Base-by-base conservation (phyloP, 176 grass and related monocot genomes). In the Carex cristatella region DNA sequence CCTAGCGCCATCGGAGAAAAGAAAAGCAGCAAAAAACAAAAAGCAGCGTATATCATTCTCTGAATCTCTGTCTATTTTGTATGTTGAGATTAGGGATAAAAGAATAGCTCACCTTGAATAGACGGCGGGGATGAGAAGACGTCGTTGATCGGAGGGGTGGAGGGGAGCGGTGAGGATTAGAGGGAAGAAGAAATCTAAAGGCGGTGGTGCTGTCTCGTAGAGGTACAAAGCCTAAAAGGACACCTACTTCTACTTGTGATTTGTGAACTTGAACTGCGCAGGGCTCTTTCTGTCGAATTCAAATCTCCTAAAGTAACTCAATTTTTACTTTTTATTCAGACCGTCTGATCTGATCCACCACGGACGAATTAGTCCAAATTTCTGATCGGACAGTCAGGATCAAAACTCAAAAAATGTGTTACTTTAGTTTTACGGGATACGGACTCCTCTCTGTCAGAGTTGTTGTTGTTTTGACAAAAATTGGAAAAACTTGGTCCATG, bases 101-200 rank as follows among this genome's bases (percentile, higher is more conserved):
- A 32, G 2, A 14, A 56, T 46, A 53, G 7, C 32, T 53, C 56
- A 69, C 81, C 80, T 69, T 28, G 61, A 67, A 69, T 48, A 3
- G 81, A 65, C 16, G 61, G 23, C 7, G 40, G 27, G 15, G 81
- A 83, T 83, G 62, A 69, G 65, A 63, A 33, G 44, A 56, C 19
- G 63, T 83, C 42, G 81, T 37, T 40, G 63, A 33, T 51, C 81
- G 81, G 61, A 83, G 74, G 74, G 74, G 15, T 1, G 28, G 7
- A 56, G 27, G 74, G 51, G 74, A 79, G 74, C 74, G 74, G 74
- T 79, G 74, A 79, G 74, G 74, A 79, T 79, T 79, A 33, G 74
- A 58, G 53, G 62, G 81, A 40, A 32, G 81, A 38, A 31, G 80
- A 83, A 61, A 83, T 83, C 81, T 69, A 83, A 38, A 61, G 61